Evolutionary conservation across 2,329 filamentous ascomycete genomes (phyloP).

Genomic region (Penicillium decumbens): DNA sequence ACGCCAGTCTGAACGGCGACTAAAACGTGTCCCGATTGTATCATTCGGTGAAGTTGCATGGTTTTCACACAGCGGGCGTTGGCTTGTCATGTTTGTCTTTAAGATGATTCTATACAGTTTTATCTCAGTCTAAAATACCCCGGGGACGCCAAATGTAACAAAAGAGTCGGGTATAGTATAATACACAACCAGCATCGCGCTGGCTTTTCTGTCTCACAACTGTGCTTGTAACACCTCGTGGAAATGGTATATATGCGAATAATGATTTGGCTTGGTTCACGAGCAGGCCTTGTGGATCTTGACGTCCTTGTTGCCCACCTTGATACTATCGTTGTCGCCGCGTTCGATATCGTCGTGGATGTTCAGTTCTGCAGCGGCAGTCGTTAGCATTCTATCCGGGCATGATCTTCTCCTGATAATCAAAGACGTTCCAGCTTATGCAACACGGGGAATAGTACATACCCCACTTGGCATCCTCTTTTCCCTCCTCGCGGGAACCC

Average conservation of each 20-base stretch:
- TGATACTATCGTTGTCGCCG: constrained; percentile 89
- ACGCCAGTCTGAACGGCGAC: constrained; percentile 79
- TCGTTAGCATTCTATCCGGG: constrained; percentile 2
- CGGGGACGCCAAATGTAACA: constrained; percentile 32
- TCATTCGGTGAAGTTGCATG: constrained; percentile 22
- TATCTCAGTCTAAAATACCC: constrained; percentile 27
- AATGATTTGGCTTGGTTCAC: constrained; percentile 8
- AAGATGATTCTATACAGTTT: constrained; percentile 23
- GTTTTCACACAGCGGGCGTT: constrained; percentile 35
- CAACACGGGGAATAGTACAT: constrained; percentile 11
- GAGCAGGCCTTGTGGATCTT: constrained; percentile 43
- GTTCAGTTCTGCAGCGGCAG: constrained; percentile 59
- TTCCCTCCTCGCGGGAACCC: constrained; percentile 50
- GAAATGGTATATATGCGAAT: background rate
- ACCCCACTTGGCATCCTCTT: constrained; percentile 37
- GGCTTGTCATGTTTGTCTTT: constrained; percentile 19
- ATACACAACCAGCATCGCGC: constrained; percentile 23
- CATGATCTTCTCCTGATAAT: background rate
- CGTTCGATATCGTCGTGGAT: constrained; percentile 90
- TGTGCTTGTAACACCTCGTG: background rate
- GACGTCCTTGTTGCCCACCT: constrained; percentile 48
- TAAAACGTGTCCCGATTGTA: constrained; percentile 41
- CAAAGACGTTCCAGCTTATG: background rate
- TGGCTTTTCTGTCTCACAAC: background rate
- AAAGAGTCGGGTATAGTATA: constrained; percentile 38